A percentile compares a stretch with the other conserved stretches of the same genome.
phyloP scores from a whole-genome alignment of 225 moss, liverwort and hornwort genomes.

The Bryum argenteum region DNA sequence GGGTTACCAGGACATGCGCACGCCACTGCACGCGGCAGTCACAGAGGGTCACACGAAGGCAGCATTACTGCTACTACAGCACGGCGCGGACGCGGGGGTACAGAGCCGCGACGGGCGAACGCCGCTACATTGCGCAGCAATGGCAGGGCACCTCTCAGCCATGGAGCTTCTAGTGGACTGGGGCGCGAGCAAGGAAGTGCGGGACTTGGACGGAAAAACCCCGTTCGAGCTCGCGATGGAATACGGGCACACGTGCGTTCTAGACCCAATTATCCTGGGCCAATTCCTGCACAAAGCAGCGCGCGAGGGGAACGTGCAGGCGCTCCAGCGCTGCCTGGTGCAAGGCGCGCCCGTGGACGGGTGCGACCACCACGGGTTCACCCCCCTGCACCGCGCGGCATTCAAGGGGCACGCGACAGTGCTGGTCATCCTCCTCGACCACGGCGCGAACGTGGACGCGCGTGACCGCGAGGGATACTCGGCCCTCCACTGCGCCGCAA shows the following conservation, averaged over 20 bases:
- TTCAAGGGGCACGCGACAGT: conserved; percentile 79
- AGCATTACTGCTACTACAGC: conserved; percentile 59
- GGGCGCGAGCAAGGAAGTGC: conserved; percentile 67
- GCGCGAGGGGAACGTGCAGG: conserved; percentile 59
- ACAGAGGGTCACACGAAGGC: conserved; percentile 70
- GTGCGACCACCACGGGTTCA: conserved; percentile 81
- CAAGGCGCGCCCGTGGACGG: conserved; percentile 72
- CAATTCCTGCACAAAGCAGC: conserved; percentile 75
- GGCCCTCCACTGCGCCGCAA: conserved; percentile 79
- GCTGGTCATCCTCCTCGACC: conserved; percentile 52
- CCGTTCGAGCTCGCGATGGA: conserved; percentile 77
- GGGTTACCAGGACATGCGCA: conserved; percentile 47
- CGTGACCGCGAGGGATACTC: conserved; percentile 76
- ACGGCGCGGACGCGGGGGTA: conserved; percentile 61
- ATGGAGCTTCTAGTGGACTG: conserved; percentile 79
- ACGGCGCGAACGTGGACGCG: conserved; percentile 57
- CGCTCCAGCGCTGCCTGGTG: conserved; percentile 56
- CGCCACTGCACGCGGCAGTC: conserved; percentile 75
- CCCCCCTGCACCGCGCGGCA: conserved; percentile 77
- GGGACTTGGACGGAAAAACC: conserved; percentile 56
- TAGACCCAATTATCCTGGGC: conserved; percentile 59
- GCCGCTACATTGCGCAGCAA: conserved; percentile 74
- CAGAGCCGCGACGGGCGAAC: conserved; percentile 70
- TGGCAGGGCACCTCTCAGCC: conserved; percentile 57
- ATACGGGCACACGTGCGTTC: conserved; percentile 53